Conservation (phyloP, 495 filamentous ascomycete species). For the Neurospora sublineolata region DNA sequence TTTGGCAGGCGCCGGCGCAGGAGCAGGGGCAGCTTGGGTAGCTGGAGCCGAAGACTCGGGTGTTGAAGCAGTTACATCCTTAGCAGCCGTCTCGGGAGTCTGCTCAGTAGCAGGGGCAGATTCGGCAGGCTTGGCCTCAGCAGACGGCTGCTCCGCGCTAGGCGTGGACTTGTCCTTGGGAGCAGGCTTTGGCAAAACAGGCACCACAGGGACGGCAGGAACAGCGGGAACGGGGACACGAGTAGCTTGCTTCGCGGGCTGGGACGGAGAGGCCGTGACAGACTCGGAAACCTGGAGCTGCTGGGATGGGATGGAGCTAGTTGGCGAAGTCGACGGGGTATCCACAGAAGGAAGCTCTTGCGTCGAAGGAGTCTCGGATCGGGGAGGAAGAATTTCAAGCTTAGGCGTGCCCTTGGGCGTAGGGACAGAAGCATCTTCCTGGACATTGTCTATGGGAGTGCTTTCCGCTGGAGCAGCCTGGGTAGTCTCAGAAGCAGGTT, state of each 20-base stretch:
- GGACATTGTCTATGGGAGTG: not conserved
- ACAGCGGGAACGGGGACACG: slow-evolving; percentile 46
- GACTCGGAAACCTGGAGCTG: slow-evolving; percentile 23
- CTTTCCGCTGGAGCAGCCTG: not conserved
- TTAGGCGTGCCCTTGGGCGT: slow-evolving; percentile 12
- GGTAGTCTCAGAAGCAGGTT: not conserved
- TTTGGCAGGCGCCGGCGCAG: slow-evolving; percentile 30
- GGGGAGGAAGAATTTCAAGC: slow-evolving; percentile 11
- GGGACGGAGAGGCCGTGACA: slow-evolving; percentile 14
- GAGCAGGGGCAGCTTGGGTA: slow-evolving; percentile 24
- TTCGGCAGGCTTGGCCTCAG: slow-evolving; percentile 8
- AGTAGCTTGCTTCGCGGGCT: slow-evolving; percentile 35
- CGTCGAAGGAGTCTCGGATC: slow-evolving; percentile 56
- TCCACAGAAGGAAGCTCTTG: slow-evolving; percentile 55
- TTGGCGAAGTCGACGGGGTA: slow-evolving; percentile 53
- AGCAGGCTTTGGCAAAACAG: slow-evolving; percentile 48
- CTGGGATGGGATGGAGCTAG: slow-evolving; percentile 55
- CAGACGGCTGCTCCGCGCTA: slow-evolving; percentile 9
- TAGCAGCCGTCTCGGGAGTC: slow-evolving; percentile 14
- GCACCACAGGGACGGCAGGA: slow-evolving; percentile 57
- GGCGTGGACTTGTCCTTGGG: slow-evolving; percentile 34
- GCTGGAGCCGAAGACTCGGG: slow-evolving; percentile 16
- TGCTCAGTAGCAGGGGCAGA: slow-evolving; percentile 26
- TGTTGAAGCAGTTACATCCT: slow-evolving; percentile 8
- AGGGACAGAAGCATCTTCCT: slow-evolving; percentile 18